Percentiles rank a stretch among this genome's conserved stretches.
These are phyloP conservation scores for Exophiala sideris DNA, from an alignment of 2,329 filamentous ascomycete genomes.

Conservation along the genomic window DNA sequence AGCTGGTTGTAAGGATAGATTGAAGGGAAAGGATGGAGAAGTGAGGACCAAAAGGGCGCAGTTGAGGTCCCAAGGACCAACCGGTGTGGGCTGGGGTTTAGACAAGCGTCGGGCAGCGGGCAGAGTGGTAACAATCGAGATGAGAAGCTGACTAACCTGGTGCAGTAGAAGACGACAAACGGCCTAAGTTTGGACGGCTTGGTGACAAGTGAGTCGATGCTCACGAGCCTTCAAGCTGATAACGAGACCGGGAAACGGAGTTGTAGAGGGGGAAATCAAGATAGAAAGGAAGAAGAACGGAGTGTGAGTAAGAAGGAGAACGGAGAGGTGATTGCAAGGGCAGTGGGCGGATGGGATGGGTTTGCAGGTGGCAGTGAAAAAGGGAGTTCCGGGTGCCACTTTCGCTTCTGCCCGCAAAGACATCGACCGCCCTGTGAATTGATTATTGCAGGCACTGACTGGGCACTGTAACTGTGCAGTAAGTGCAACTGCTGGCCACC, in stretches of 20 bases:
- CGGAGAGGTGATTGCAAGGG: neutral
- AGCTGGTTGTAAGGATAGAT: neutral
- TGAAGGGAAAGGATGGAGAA: neutral
- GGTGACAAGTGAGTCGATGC: conserved; percentile 25
- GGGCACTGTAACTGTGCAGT: neutral
- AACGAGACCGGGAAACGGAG: neutral
- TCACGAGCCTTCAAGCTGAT: conserved; percentile 22
- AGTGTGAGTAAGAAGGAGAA: conserved; percentile 11
- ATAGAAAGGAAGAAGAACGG: conserved; percentile 1
- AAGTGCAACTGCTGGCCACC: neutral
- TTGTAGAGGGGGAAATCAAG: neutral
- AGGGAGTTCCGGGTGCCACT: conserved; percentile 7
- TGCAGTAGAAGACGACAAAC: conserved; percentile 6
- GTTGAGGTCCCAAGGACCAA: conserved; percentile 1
- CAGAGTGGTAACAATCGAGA: conserved; percentile 1
- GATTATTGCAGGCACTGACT: neutral
- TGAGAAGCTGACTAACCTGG: conserved; percentile 16
- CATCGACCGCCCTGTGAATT: neutral
- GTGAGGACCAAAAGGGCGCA: neutral
- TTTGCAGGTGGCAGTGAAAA: conserved; percentile 1
- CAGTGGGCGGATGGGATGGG: neutral
- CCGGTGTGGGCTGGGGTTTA: conserved; percentile 15
- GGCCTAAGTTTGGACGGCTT: neutral
- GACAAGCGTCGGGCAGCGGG: neutral
- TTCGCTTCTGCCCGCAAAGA: conserved; percentile 6